Percentiles rank a stretch among this genome's conserved stretches.
phyloP scores from a whole-genome alignment of 768 basidiomycete species.

The Tubosaeta sp. region DNA sequence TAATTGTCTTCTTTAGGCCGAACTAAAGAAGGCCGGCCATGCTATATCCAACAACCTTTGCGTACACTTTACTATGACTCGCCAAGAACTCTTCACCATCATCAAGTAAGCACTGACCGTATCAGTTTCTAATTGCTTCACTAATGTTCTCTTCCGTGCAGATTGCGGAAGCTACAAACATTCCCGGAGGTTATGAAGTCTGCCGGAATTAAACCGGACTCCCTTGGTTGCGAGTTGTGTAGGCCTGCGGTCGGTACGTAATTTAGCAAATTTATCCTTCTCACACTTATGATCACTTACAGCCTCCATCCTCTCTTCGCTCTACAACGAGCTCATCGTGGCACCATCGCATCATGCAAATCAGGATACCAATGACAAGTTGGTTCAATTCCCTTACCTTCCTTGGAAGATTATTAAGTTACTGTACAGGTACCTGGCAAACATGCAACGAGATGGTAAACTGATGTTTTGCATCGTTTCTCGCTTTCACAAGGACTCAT shows the following conservation, averaged over 20 bases:
- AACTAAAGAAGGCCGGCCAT: conserved; percentile 66
- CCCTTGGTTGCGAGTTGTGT: conserved; percentile 70
- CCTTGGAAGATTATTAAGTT: background rate
- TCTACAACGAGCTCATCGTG: conserved; percentile 65
- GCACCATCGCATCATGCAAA: conserved; percentile 58
- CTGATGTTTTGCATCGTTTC: background rate
- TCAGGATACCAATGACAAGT: conserved; percentile 66
- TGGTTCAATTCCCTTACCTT: background rate
- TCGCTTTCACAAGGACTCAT: background rate
- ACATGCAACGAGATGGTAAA: conserved; percentile 63
- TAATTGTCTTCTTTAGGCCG: conserved; percentile 35
- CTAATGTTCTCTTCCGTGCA: background rate
- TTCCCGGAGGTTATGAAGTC: conserved; percentile 50
- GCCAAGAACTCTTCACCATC: conserved; percentile 64
- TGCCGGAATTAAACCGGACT: conserved; percentile 42
- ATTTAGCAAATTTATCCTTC: background rate
- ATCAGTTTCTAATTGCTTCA: background rate
- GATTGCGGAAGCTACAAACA: conserved; percentile 57
- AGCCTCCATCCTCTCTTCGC: conserved; percentile 41
- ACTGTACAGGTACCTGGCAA: conserved; percentile 50
- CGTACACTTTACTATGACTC: conserved; percentile 57
- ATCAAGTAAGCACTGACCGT: conserved; percentile 34
- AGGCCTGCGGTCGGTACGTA: conserved; percentile 57
- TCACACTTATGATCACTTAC: background rate
- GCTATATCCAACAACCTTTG: conserved; percentile 58